Conservation (phyloP, 2,329 filamentous ascomycete genomes). For the Fusarium nygamai region DNA sequence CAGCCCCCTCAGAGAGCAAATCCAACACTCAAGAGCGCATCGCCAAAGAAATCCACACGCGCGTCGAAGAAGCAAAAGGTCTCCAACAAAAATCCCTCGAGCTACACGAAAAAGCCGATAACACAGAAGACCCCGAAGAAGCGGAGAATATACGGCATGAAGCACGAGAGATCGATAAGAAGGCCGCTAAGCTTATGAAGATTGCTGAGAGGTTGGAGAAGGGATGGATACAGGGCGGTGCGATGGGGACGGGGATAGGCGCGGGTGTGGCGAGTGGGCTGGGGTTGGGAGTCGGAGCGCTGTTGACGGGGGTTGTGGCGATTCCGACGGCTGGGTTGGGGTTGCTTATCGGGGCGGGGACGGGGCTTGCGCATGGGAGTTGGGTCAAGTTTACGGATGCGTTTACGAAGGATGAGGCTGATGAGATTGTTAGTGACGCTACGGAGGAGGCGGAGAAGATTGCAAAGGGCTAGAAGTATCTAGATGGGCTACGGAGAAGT, state of each 20-base stretch:
- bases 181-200: constrained; percentile 38
- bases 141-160: constrained; percentile 24
- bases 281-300: constrained; percentile 24
- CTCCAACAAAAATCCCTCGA: constrained; percentile 27
- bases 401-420: constrained; percentile 32
- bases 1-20: constrained; percentile 1
- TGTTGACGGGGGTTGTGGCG: constrained; percentile 34
- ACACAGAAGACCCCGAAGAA: constrained; percentile 6
- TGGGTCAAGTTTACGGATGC: constrained; percentile 38
- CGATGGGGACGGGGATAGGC: constrained; percentile 32
- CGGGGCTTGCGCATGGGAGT: constrained; percentile 28
- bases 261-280: constrained; percentile 36
- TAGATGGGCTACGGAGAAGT: too few relatives aligned
- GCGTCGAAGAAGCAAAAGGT: constrained; percentile 28
- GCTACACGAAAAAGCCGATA: constrained; percentile 31
- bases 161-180: constrained; percentile 32
- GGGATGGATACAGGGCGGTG: constrained; percentile 39
- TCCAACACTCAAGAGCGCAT: constrained; percentile 24
- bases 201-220: constrained; percentile 31
- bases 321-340: constrained; percentile 34
- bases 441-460: constrained; percentile 33
- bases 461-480: neutral
- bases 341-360: constrained; percentile 33
- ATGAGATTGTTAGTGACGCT: constrained; percentile 30
- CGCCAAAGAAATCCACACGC: constrained; percentile 19